Evolutionary conservation across 2,329 filamentous ascomycete genomes (phyloP), one percentile per base, ranked within the genome.

Genomic region (Sarocladium strictum): DNA sequence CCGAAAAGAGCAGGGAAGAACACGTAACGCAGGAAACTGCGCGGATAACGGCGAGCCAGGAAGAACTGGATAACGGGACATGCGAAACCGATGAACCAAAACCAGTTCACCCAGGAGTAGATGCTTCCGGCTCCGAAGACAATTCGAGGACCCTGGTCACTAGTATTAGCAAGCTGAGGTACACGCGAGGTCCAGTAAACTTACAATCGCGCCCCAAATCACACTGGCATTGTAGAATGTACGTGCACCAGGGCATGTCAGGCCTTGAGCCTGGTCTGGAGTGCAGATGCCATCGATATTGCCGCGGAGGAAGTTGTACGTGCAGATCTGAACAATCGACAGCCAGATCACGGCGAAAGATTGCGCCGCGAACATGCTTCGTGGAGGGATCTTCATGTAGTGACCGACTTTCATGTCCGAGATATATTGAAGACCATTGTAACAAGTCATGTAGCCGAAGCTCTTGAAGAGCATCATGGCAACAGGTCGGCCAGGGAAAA

Each of bases 201-300:
- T 53, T 24, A 53, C 50, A 54, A 86, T 81, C 17, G 81, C 72
- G 55, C 83, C 83, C 82, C 81, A 84, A 54, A 83, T 77, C 5
- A 84, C 73, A 19, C 78, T 81, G 24, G 77, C 77, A 23, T 79
- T 82, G 69, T 80, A 85, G 63, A 84, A 85, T 0, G 82, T 80
- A 23, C 75, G 75, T 15, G 77, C 78, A 33, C 74, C 73, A 9
- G 82, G 81, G 62, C 81, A 85, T 21, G 70, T 79, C 60, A 83
- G 78, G 52, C 77, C 75, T 60, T 77, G 74, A 1, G 63, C 27
- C 58, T 83, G 78, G 0, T 71, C 35, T 0, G 62, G 54, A 1
- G 70, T 73, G 67, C 83, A 86, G 26, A 85, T 74, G 5, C 72
- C 71, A 1, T 72, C 58, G 56, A 85, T 83, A 54, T 77, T 72